Conservation (phyloP, 225 moss, liverwort and hornwort species). For the Sphagnum tenellum region DNA sequence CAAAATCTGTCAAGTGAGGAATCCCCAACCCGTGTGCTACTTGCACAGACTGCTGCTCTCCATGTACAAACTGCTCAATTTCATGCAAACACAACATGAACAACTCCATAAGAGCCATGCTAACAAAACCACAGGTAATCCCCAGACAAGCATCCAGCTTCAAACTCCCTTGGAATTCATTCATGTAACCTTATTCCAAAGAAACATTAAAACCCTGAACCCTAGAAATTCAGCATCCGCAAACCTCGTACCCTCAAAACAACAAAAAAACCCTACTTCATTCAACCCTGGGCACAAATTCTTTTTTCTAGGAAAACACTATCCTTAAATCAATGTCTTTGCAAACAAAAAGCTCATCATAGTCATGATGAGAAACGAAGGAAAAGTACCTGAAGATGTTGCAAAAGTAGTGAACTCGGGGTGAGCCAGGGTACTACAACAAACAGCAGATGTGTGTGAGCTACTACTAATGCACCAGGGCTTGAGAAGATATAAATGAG, state of each 20-base stretch:
- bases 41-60: constrained; percentile 3
- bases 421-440: constrained; percentile 1
- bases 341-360: neutral
- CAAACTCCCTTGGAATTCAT: no score
- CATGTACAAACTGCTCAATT: constrained; percentile 14
- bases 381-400: constrained; percentile 14
- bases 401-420: constrained; percentile 8
- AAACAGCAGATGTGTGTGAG: constrained; percentile 1
- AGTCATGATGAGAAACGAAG: neutral
- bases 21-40: constrained; percentile 11
- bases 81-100: neutral
- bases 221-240: no score
- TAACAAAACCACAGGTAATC: neutral
- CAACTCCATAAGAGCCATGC: neutral
- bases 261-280: no score
- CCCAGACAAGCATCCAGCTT: no score
- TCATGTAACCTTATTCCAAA: no score
- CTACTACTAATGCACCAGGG: constrained; percentile 6
- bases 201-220: no score
- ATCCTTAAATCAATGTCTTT: neutral
- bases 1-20: constrained; percentile 46
- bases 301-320: no score
- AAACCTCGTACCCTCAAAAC: no score
- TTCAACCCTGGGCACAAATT: no score
- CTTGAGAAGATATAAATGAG: constrained; percentile 17